Conservation (phyloP, 345 rosid genomes). For the Orychophragmus violaceus region DNA sequence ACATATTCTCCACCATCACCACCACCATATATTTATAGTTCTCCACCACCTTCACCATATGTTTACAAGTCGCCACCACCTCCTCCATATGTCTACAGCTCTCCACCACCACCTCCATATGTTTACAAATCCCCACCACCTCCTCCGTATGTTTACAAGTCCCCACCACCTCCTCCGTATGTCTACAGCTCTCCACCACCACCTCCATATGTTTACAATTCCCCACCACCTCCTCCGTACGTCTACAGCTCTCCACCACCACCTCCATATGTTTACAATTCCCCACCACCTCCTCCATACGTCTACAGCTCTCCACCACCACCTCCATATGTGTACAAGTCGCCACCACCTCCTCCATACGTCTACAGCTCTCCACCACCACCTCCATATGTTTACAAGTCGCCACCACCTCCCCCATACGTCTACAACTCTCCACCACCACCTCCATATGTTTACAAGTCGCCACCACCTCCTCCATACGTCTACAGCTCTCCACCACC, state of each 20-base stretch:
- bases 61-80: not conserved
- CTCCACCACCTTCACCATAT: not conserved
- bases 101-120: not conserved
- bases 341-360: not conserved
- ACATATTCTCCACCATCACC: slow-evolving; percentile 9
- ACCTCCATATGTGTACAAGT: not conserved
- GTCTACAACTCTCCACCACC: not conserved
- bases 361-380: not conserved
- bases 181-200: not conserved
- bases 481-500: not conserved
- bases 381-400: not conserved
- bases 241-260: not conserved
- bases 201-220: not conserved
- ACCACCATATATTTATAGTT: not conserved
- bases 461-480: not conserved
- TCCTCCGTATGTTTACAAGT: not conserved
- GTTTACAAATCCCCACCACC: not conserved
- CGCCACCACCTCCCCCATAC: not conserved
- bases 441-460: not conserved
- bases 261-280: not conserved
- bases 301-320: not conserved
- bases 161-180: not conserved
- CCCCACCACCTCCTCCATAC: not conserved
- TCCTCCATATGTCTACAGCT: not conserved
- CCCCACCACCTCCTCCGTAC: not conserved